Conservation (phyloP, 2,329 filamentous ascomycete species). For the Phyllachora maydis region DNA sequence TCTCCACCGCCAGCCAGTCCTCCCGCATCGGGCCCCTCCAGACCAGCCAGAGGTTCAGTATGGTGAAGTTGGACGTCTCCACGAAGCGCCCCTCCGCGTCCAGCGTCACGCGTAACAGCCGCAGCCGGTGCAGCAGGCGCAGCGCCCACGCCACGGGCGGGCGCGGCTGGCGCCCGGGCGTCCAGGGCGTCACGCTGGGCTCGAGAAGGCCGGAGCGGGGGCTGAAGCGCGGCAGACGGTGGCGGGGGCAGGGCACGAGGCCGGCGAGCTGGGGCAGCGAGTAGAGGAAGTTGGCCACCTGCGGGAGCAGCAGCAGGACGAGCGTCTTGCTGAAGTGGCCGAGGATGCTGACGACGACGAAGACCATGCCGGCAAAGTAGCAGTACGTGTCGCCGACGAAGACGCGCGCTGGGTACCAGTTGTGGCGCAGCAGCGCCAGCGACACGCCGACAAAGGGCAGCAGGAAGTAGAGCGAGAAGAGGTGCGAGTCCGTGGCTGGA, state of each 20-base stretch:
- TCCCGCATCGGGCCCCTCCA: constrained; percentile 87
- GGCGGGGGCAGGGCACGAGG: constrained; percentile 76
- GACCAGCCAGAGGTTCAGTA: constrained; percentile 90
- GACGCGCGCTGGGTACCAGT: constrained; percentile 87
- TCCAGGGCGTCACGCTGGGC: constrained; percentile 64
- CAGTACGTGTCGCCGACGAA: constrained; percentile 99
- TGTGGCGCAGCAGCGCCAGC: constrained; percentile 67
- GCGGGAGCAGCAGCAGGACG: constrained; percentile 72
- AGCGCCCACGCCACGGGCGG: constrained; percentile 40
- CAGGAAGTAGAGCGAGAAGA: constrained; percentile 89
- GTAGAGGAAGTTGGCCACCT: constrained; percentile 94
- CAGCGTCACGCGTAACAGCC: constrained; percentile 44
- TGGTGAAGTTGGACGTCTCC: constrained; percentile 76
- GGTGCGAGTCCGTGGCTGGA: constrained; percentile 83
- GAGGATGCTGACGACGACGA: constrained; percentile 88
- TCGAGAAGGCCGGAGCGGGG: constrained; percentile 67
- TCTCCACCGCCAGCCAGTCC: constrained; percentile 59
- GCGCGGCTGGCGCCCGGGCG: constrained; percentile 43
- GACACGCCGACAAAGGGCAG: constrained; percentile 90
- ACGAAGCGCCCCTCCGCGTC: constrained; percentile 50
- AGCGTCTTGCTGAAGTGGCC: constrained; percentile 98
- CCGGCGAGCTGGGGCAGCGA: constrained; percentile 82
- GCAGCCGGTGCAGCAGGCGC: constrained; percentile 45
- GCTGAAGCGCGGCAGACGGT: constrained; percentile 81
- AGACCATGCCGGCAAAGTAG: constrained; percentile 98